Percentiles rank a stretch among this genome's conserved stretches.
phyloP scores from a whole-genome alignment of 2,329 filamentous ascomycete species.

The Aureobasidium sp. region DNA sequence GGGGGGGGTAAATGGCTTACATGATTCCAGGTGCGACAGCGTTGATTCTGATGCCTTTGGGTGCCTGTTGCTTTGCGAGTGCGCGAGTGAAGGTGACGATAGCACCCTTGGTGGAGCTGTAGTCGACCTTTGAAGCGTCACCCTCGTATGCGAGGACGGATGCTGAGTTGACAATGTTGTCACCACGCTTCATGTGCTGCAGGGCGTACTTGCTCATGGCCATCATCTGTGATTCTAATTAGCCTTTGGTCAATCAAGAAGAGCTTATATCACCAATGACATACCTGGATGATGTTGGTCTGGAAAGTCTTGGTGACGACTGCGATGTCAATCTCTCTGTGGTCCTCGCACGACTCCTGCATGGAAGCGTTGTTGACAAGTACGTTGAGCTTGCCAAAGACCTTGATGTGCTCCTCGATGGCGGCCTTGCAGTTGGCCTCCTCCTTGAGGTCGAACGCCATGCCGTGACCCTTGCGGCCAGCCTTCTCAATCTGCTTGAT shows the following conservation, averaged over 20 bases:
- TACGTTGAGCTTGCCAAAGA: slow-evolving; percentile 34
- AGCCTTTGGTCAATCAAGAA: too few relatives aligned
- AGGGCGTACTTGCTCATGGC: slow-evolving; percentile 50
- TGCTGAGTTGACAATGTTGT: slow-evolving; percentile 46
- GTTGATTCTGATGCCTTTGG: slow-evolving; percentile 50
- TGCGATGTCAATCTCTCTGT: slow-evolving; percentile 46
- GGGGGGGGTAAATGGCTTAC: too few relatives aligned
- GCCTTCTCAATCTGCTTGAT: slow-evolving; percentile 44
- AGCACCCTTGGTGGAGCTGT: slow-evolving; percentile 49
- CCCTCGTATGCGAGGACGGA: slow-evolving; percentile 43
- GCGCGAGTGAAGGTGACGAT: slow-evolving; percentile 48
- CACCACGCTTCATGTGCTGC: slow-evolving; percentile 44
- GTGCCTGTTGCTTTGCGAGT: slow-evolving; percentile 44
- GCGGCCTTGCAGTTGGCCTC: slow-evolving; percentile 42
- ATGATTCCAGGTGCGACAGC: slow-evolving; percentile 21
- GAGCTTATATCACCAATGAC: neutral
- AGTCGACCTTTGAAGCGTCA: slow-evolving; percentile 38
- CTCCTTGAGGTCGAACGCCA: slow-evolving; percentile 42
- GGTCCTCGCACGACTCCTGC: slow-evolving; percentile 45
- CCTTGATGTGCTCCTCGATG: slow-evolving; percentile 45
- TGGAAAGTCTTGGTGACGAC: slow-evolving; percentile 49
- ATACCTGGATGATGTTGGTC: slow-evolving; percentile 42
- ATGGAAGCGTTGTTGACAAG: slow-evolving; percentile 53
- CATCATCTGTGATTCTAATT: slow-evolving; percentile 34
- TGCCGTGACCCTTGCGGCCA: slow-evolving; percentile 38